Conservation (phyloP, 1,284 basidiomycete genomes). For the Marasmius sp. region DNA sequence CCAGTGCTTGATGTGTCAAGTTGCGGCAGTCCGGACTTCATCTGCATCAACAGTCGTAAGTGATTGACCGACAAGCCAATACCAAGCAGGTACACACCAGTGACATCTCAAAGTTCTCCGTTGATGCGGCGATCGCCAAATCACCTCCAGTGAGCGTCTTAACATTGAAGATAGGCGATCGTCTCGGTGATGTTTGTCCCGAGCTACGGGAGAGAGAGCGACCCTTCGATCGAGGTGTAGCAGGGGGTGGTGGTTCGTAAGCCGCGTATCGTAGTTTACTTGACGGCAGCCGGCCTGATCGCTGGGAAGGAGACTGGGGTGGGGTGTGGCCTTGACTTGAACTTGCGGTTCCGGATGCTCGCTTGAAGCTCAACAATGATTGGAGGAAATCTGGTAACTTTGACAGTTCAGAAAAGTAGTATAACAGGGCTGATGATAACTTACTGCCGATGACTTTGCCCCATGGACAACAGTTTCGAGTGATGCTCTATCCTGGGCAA, state of each 20-base stretch:
- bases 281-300: constrained; percentile 30
- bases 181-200: constrained; percentile 16
- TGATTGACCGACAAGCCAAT: constrained; percentile 5
- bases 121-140: constrained; percentile 48
- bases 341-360: background rate
- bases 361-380: constrained; percentile 39
- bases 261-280: constrained; percentile 67
- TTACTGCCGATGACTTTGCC: constrained; percentile 52
- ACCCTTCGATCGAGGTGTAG: constrained; percentile 42
- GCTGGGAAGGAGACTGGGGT: constrained; percentile 21
- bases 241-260: constrained; percentile 65
- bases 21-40: constrained; percentile 7
- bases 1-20: constrained; percentile 1
- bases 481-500: constrained; percentile 41
- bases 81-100: constrained; percentile 5
- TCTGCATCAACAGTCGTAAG: background rate
- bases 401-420: constrained; percentile 9
- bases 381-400: constrained; percentile 71
- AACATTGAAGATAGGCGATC: background rate
- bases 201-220: constrained; percentile 21
- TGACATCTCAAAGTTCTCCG: constrained; percentile 33
- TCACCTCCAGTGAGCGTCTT: constrained; percentile 36
- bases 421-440: constrained; percentile 17
- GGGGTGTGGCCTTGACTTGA: constrained; percentile 10
- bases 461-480: constrained; percentile 46